phyloP scores from a whole-genome alignment of 2,329 filamentous ascomycete genomes.

The Hypoxylon sp. region DNA sequence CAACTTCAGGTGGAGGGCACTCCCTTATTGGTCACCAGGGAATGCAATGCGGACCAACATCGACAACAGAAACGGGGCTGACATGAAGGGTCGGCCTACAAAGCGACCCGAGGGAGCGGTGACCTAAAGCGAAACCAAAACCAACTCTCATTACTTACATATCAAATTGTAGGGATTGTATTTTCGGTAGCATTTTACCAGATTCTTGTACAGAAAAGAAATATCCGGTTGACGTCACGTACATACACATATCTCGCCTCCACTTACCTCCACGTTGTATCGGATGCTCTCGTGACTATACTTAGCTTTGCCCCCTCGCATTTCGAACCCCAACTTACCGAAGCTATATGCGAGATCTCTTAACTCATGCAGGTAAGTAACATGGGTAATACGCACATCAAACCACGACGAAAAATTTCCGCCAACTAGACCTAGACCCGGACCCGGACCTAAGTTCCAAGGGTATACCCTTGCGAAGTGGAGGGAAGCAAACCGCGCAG shows the following conservation, averaged over 20 bases:
- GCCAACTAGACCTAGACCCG: conserved; percentile 10
- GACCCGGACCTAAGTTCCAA: conserved; percentile 8
- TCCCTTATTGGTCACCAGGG: conserved; percentile 32
- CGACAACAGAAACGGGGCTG: conserved; percentile 36
- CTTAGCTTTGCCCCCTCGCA: background rate
- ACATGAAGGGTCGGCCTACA: conserved; percentile 19
- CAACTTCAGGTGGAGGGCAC: conserved; percentile 10
- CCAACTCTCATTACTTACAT: conserved; percentile 14
- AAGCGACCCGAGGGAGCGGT: conserved; percentile 33
- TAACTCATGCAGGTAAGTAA: conserved; percentile 21
- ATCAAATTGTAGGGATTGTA: background rate
- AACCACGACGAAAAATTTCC: conserved; percentile 20
- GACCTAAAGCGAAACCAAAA: conserved; percentile 21
- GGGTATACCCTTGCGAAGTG: conserved; percentile 29
- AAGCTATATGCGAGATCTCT: conserved; percentile 24
- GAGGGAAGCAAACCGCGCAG: conserved; percentile 1
- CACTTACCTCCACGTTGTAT: conserved; percentile 11
- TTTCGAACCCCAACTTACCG: conserved; percentile 6
- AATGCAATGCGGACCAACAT: conserved; percentile 39
- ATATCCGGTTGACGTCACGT: conserved; percentile 27
- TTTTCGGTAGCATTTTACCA: background rate
- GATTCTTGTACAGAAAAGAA: background rate
- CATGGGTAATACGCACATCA: conserved; percentile 13
- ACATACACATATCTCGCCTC: background rate
- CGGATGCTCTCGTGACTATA: background rate